A percentile compares a stretch with the other conserved stretches of the same genome.
Evolutionary conservation across 2,329 filamentous ascomycete species (phyloP).

Genomic region (Ophiocordyceps camponoti-leonardi): DNA sequence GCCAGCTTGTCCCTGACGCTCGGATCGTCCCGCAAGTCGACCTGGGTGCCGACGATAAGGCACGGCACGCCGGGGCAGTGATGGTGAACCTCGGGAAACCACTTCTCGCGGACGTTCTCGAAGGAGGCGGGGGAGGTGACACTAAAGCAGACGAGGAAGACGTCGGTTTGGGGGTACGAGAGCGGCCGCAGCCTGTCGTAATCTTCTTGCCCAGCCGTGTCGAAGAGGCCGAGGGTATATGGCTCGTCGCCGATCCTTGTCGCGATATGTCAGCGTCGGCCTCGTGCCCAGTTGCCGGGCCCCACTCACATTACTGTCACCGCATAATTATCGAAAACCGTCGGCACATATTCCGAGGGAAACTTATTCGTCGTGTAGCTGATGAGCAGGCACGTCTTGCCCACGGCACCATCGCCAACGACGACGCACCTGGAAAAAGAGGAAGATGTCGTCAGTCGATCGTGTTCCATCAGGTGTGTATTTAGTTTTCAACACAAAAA

Average conservation of each 20-base stretch:
- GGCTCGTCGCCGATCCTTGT: constrained; percentile 98
- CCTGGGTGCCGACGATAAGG: constrained; percentile 94
- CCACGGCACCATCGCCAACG: constrained; percentile 96
- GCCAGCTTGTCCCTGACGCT: constrained; percentile 78
- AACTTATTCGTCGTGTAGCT: constrained; percentile 99
- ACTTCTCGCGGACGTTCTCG: constrained; percentile 98
- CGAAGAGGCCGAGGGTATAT: constrained; percentile 91
- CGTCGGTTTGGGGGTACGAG: constrained; percentile 95
- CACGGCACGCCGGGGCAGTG: constrained; percentile 96
- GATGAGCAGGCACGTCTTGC: constrained; percentile 97
- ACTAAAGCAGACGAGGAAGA: constrained; percentile 97
- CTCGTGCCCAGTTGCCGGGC: not conserved
- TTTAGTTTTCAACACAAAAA: not conserved
- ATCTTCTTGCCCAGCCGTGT: constrained; percentile 98
- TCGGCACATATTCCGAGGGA: constrained; percentile 97
- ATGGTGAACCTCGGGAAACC: constrained; percentile 97
- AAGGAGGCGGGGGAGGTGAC: constrained; percentile 95
- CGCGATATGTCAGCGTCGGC: constrained; percentile 6
- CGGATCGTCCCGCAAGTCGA: constrained; percentile 81
- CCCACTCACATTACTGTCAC: constrained; percentile 93
- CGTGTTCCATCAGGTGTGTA: not conserved
- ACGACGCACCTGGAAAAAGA: constrained; percentile 66
- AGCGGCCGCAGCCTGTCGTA: constrained; percentile 93
- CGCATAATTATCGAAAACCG: constrained; percentile 98
- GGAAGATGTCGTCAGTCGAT: not conserved